phyloP scores from a whole-genome alignment of 2,329 filamentous ascomycete genomes.

The Trichoderma simmonsii region DNA sequence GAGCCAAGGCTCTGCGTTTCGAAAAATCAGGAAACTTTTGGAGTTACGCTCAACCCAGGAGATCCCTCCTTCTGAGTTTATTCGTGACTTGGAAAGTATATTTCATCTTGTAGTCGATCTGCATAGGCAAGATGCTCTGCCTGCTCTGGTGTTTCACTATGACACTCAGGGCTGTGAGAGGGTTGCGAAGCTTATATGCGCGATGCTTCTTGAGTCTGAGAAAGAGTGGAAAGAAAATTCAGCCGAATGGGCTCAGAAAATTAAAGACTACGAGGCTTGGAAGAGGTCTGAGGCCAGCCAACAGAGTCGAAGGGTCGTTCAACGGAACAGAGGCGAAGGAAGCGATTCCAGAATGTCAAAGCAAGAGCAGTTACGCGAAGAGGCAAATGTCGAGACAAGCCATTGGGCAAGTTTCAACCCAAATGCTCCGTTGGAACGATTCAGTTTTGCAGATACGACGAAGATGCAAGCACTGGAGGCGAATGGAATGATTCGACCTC shows the following conservation, averaged over 20 bases:
- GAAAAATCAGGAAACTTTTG: constrained; percentile 46
- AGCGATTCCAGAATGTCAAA: constrained; percentile 40
- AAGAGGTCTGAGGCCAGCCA: constrained; percentile 34
- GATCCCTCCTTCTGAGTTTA: accelerated
- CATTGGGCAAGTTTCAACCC: constrained; percentile 66
- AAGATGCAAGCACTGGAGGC: constrained; percentile 59
- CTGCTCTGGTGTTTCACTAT: constrained; percentile 75
- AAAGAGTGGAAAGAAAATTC: constrained; percentile 54
- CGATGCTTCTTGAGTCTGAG: constrained; percentile 42
- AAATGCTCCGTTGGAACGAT: constrained; percentile 58
- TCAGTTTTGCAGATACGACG: constrained; percentile 63
- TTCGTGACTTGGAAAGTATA: neutral
- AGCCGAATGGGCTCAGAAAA: constrained; percentile 36
- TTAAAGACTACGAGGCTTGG: constrained; percentile 11
- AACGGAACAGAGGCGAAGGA: neutral
- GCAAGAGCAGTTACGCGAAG: constrained; percentile 55
- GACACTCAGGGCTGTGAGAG: constrained; percentile 63
- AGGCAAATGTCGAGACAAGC: constrained; percentile 52
- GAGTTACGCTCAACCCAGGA: neutral
- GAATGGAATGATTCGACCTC: constrained; percentile 48
- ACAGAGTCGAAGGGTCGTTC: constrained; percentile 30
- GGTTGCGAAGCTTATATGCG: constrained; percentile 50
- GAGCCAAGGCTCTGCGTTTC: constrained; percentile 44
- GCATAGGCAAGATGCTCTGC: constrained; percentile 62
- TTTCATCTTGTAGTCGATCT: constrained; percentile 59